These are phyloP conservation scores for Arthrobotrys musiformis DNA, from an alignment of 2,329 filamentous ascomycete genomes.

Conservation along the genomic window DNA sequence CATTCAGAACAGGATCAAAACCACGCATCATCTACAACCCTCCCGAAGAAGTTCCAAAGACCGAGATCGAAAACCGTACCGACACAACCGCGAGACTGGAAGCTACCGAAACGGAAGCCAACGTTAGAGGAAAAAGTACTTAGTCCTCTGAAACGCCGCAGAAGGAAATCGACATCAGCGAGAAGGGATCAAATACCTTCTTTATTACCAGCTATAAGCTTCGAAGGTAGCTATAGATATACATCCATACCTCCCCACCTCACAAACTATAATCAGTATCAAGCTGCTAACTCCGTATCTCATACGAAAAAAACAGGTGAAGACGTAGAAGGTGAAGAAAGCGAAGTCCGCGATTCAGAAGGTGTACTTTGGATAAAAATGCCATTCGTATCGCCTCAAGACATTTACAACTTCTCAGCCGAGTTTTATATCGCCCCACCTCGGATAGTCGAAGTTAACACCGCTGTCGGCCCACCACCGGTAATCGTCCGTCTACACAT, in stretches of 20 bases:
- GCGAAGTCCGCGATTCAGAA: conserved; percentile 38
- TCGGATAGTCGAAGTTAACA: conserved; percentile 41
- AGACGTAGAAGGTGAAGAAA: conserved; percentile 28
- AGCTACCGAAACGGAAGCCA: conserved; percentile 26
- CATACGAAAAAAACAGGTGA: conserved; percentile 11
- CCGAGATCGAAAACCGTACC: conserved; percentile 35
- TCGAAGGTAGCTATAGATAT: conserved; percentile 39
- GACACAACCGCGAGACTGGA: conserved; percentile 27
- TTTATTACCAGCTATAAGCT: conserved; percentile 26
- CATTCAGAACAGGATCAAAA: conserved; percentile 2
- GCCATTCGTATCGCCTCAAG: conserved; percentile 40
- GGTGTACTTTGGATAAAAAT: conserved; percentile 51
- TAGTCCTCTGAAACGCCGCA: conserved; percentile 29
- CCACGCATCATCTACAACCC: neutral
- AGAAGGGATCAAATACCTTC: conserved; percentile 36
- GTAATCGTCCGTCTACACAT: conserved; percentile 52
- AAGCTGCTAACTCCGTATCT: neutral
- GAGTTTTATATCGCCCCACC: conserved; percentile 52
- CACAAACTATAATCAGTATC: neutral
- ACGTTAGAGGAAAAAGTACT: conserved; percentile 3
- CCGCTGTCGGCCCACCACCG: conserved; percentile 43
- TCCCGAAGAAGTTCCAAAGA: conserved; percentile 24
- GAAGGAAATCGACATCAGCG: conserved; percentile 51
- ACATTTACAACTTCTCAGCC: conserved; percentile 49
- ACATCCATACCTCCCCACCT: too few relatives aligned